Evolutionary conservation across 2,329 filamentous ascomycete genomes (phyloP), one percentile per base, ranked within the genome.

Genomic region (Drechslera avenae): DNA sequence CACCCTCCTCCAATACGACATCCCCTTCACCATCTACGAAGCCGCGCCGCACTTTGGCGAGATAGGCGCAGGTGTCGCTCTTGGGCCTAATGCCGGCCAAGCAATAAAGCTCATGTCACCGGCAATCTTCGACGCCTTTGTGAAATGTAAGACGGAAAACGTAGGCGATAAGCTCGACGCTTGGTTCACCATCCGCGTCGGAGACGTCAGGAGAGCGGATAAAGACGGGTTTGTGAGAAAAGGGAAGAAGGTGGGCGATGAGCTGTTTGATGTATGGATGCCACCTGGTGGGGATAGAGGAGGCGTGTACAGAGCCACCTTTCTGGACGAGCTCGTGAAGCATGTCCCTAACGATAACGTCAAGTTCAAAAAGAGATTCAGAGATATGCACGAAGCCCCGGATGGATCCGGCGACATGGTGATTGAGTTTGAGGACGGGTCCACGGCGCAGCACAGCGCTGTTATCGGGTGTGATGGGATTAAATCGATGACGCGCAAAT

Each of bases 391-490:
- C 13, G 57, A 68, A 18, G 64, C 66, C 2, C 52, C 63, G 3
- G 68, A 71, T 42, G 63, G 62, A 13, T 72, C 66, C 2, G 66
- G 67, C 7, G 63, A 71, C 31, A 67, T 76, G n/a, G 60, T 68
- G 3, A 55, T 77, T 14, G 63, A 68, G 12, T 79, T 83, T 53
- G 63, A 67, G 2, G 81, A 83, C 60, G 79, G 80, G 1, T 77
- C 71, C 0, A 71, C 65, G 1, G 79, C 73, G 2, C 64, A 74
- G 21, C 78, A 79, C 21, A 76, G 75, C 59, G 75, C 77, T 2
- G 81, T 85, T 1, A 78, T 88, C 51, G 85, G 82, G 9, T 87
- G 84, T 63, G 86, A 88, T 64, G 86, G 86, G 1, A 85, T 88
- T 64, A 84, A 84, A 64, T 86, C 83, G 0, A 73, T 75, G 6